Base-by-base conservation (phyloP, 2,329 filamentous ascomycete species). In the Clonostachys rhizophaga region DNA sequence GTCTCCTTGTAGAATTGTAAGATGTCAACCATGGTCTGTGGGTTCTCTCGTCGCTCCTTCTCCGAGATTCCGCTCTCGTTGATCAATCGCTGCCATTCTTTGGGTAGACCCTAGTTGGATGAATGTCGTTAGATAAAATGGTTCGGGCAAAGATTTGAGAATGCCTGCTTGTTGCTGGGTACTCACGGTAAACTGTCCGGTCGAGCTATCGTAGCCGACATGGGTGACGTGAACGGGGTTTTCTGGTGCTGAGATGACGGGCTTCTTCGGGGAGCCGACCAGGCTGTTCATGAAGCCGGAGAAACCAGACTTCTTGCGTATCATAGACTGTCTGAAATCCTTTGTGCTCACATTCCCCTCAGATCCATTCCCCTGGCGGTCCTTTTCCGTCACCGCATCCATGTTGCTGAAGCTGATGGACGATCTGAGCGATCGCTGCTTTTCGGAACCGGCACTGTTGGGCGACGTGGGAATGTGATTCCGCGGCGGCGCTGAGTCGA, bases 221-320 rank as follows among this genome's bases (percentile, higher is more conserved):
- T 99, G 94, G 48, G 92, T 97, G 58, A 99, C 89, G 69, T 97
- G 94, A 50, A 97, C 91, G 43, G 94, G 94, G 60, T 99, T 97
- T 68, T 96, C 91, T 47, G 94, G 94, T 36, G 91, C 89, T n/a
- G 94, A 97, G 59, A 99, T 99, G 66, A 92, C 83, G 42, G 94
- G 90, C 54, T 91, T 89, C 67, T 91, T 89, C 46, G 89, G 91
- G 35, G 91, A 92, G 54, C 89, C 87, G 49, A 95, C 84, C 50
- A 86, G 64, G 63, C 86, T 92, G 65, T 85, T 92, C 74, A 96
- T 84, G 60, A 95, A 91, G 55, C 85, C 89, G 14, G 89, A 91
- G 62, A 96, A 90, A 49, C 89, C 90, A 45, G 87, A 88, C 73
- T 95, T 95, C 72, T 95, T 95, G 59, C 89, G 81, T 51, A 84